Evolutionary conservation across 2,329 filamentous ascomycete species (phyloP), one percentile per base, ranked within the genome.

Genomic region (Scytalidium lignicola): DNA sequence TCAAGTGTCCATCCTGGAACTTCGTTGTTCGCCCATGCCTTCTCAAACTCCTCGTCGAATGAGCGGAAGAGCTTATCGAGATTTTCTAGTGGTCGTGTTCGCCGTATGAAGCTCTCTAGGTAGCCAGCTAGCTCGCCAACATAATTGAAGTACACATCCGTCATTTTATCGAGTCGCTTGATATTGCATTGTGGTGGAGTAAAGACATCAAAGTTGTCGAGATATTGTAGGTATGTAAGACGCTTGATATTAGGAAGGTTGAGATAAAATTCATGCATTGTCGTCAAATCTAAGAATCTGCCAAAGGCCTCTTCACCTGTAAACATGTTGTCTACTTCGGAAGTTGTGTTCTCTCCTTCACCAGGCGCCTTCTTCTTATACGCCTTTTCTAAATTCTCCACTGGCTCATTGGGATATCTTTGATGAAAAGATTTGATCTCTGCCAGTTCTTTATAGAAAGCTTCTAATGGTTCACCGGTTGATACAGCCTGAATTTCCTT

Each of bases 271-370:
- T 97, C 92, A 68, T 97, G 91, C 57, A 84, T 80, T 37, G 76
- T 79, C 17, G 86, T 92, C 43, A 99, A 72, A 67, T 99, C 93
- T 62, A 99, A 88, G 69, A 89, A 99, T 58, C 90, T 86, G 41
- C 93, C 93, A 62, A 87, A 96, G 0, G 86, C 86, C 67, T 99
- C 93, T 69, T 99, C 95, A 53, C 93, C 93, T 0, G 90, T 95
- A 68, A 99, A 99, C 74, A 97, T 86, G 50, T 82, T 83, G 63
- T 97, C 92, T 43, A 96, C 85, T 46, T 91, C 82, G 41, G 80
- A 82, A 3, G 79, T 75, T 49, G 80, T 68, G 1, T 76, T 72
- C 43, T 86, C 81, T 44, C 82, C 80, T 55, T 86, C 84, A 41
- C 83, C 82, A 12, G 76, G 78, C 40, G 77, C 73, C 50, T 78